A percentile compares a stretch with the other conserved stretches of the same genome.
These are phyloP conservation scores for Spencermartinsiella europaea DNA, from an alignment of 805 yeast species.

Conservation along the genomic window DNA sequence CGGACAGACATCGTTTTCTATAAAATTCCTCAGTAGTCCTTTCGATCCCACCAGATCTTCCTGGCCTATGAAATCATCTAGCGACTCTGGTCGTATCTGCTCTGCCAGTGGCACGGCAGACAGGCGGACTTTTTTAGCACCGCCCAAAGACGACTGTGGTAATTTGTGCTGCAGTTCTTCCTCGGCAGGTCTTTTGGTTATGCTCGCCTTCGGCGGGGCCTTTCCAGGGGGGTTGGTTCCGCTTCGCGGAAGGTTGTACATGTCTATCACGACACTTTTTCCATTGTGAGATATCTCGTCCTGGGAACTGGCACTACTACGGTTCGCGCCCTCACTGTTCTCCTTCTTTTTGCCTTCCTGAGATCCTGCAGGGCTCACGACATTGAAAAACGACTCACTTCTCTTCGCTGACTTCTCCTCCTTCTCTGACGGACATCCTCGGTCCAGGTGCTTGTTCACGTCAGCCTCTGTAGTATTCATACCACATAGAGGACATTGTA, in stretches of 20 bases:
- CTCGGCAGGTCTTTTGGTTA: not conserved
- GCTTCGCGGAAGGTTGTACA: too few relatives aligned
- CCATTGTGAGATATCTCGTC: not conserved
- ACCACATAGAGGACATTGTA: slow-evolving; percentile 31
- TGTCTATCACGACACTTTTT: too few relatives aligned
- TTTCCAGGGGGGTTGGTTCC: too few relatives aligned
- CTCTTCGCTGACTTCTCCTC: not conserved
- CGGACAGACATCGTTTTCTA: slow-evolving; percentile 50
- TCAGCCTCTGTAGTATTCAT: slow-evolving; percentile 25
- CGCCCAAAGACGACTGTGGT: not conserved
- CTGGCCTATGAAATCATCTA: slow-evolving; percentile 81
- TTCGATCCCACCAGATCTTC: slow-evolving; percentile 58
- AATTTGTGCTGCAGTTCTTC: not conserved
- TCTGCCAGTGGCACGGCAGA: slow-evolving; percentile 59
- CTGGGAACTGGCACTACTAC: not conserved
- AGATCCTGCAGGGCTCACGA: not conserved
- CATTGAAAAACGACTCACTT: not conserved
- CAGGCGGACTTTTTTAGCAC: slow-evolving; percentile 1
- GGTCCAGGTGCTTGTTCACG: slow-evolving; percentile 32
- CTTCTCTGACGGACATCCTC: slow-evolving; percentile 29
- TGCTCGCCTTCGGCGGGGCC: too few relatives aligned
- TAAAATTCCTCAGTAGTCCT: slow-evolving; percentile 63
- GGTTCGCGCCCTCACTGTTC: not conserved
- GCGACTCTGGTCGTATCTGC: slow-evolving; percentile 65
- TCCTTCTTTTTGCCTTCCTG: not conserved